Evolutionary conservation across 768 basidiomycete genomes (phyloP), one percentile per base, ranked within the genome.

Genomic region (Xerocomus spinulosus): DNA sequence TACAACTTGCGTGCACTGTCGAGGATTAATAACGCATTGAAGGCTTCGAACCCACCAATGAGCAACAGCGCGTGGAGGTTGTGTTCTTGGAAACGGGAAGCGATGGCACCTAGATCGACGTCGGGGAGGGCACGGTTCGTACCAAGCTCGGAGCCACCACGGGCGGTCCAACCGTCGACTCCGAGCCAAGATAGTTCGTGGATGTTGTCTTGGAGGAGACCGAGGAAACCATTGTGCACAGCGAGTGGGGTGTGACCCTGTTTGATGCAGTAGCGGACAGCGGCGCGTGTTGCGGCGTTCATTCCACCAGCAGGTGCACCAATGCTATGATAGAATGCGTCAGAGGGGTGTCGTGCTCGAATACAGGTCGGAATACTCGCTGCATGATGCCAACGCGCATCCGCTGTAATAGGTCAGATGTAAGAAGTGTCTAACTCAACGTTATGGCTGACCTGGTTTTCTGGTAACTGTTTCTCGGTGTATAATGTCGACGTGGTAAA

Each of bases 231-330:
- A 62, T 97, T 99, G 72, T 95, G 84, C 49, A 99, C 81, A 0
- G 85, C 92, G 33, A 97, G 74, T n/a, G 94, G 86, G 21, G 77
- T 87, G 65, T 99, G 96, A 6, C 96, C 95, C 64, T 92, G 89
- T 45, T 82, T 80, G 53, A 92, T 71, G 66, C 93, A 97, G 71
- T 92, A 97, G 10, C 96, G 85, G 18, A 89, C 92, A 6, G 91
- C 92, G 23, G 93, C 86, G 34, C 95, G 87, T 1, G 92, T 96
- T 0, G 95, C 96, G 2, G 96, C 94, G 63, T 98, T 98, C 92
- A 98, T 97, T 9, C 96, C 96, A 38, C 95, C 95, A 2, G 96
- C 96, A 5, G 96, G 95, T 1, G 96, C 96, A 42, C 96, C 95
- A 61, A 93, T 84, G 61, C 93, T 95, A 36, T 24, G 44, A 47